Conservation (phyloP, 192 early-diverging fungal species). For the Umbelopsis vinacea region DNA sequence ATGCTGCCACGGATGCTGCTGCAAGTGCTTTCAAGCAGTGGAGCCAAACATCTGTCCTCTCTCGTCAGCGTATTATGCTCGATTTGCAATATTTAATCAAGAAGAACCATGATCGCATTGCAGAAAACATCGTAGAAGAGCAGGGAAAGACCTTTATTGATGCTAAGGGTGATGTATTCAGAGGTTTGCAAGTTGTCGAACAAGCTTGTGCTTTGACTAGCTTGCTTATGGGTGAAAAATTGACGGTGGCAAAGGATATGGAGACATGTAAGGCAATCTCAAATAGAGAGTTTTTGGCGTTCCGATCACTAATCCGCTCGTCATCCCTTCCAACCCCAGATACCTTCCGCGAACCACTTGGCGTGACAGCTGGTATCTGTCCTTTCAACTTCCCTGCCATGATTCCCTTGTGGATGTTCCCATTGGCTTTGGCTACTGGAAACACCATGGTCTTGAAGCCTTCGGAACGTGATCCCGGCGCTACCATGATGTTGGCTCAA, state of each 20-base stretch:
- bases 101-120: conserved; percentile 78
- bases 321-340: conserved; percentile 33
- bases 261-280: conserved; percentile 72
- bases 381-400: conserved; percentile 99
- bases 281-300: not conserved
- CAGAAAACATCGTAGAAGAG: conserved; percentile 81
- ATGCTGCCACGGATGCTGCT: conserved; percentile 73
- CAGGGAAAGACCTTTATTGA: conserved; percentile 95
- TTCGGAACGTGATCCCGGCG: conserved; percentile 92
- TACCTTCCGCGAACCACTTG: conserved; percentile 88
- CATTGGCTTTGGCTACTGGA: conserved; percentile 89
- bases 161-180: conserved; percentile 90
- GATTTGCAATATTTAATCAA: conserved; percentile 88
- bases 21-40: conserved; percentile 84
- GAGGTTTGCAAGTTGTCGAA: conserved; percentile 93
- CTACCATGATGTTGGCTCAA: conserved; percentile 86
- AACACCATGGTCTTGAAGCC: conserved; percentile 94
- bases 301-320: not conserved
- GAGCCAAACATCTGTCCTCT: conserved; percentile 80
- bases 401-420: conserved; percentile 97
- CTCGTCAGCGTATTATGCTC: conserved; percentile 90
- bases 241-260: conserved; percentile 91
- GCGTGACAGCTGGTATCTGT: conserved; percentile 92
- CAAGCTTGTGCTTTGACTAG: conserved; percentile 79
- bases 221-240: conserved; percentile 78